Percentiles rank a stretch among this genome's conserved stretches.
phyloP scores from a whole-genome alignment of 1,139 yeast species.

The Candida sanyaensis region DNA sequence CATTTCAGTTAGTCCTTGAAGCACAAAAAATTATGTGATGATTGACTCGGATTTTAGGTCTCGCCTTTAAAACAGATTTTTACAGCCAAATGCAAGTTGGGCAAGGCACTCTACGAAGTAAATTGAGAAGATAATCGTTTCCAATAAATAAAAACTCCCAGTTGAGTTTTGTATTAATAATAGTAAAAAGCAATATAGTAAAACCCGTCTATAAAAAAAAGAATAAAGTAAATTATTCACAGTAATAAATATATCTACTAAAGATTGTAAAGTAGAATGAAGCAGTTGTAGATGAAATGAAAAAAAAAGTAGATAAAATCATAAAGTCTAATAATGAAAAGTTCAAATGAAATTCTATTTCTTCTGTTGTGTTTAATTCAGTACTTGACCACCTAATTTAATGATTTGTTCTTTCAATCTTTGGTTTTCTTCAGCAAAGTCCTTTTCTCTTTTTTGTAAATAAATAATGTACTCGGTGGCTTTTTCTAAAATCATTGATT shows the following conservation, averaged over 20 bases:
- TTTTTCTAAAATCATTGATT: conserved; percentile 64
- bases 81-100: too few relatives aligned
- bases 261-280: not conserved
- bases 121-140: not conserved
- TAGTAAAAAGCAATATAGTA: not conserved
- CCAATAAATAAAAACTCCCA: not conserved
- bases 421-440: conserved; percentile 14
- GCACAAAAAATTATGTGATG: too few relatives aligned
- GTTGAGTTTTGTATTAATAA: not conserved
- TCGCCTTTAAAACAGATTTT: too few relatives aligned
- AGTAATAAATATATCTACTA: not conserved
- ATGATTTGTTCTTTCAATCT: conserved; percentile 11
- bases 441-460: conserved; percentile 17
- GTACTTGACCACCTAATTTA: conserved; percentile 12
- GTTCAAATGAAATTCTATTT: not conserved
- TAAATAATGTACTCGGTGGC: conserved; percentile 61
- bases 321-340: not conserved
- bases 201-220: not conserved
- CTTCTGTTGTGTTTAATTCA: not conserved
- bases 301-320: not conserved
- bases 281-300: not conserved
- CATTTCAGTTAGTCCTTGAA: too few relatives aligned
- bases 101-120: too few relatives aligned
- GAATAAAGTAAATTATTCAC: not conserved
- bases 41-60: too few relatives aligned